Evolutionary conservation across 768 basidiomycete species (phyloP), one percentile per base, ranked within the genome.

Genomic region (Trametes gibbosa): DNA sequence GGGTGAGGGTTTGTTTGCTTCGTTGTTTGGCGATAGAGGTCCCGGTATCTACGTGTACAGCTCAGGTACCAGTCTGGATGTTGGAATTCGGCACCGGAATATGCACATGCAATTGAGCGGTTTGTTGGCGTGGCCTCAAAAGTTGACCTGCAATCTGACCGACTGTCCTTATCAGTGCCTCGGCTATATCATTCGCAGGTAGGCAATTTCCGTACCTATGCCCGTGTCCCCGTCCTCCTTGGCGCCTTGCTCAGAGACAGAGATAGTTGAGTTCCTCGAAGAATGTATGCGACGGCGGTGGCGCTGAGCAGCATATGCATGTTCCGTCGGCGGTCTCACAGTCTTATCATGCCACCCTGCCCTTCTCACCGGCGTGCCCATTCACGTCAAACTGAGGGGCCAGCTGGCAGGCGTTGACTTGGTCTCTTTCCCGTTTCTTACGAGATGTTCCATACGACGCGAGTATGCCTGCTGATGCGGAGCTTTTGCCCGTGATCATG

Each of bases 1-100:
- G 56, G 23, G 21, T 23, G 17, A 13, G 49, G 43, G 54, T 46
- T 47, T 47, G 43, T 59, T 52, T 59, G 58, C 45, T 52, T 49
- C 45, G 41, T 41, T 56, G 56, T 62, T 53, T 57, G 61, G 60
- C 52, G 53, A 60, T 60, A 60, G 59, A 60, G 59, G 59, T 60
- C 59, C 56, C 52, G 34, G 27, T 47, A 17, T 42, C 29, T 53
- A 47, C 35, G 40, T 48, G 39, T 53, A 39, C 50, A 21, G 40
- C 23, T 49, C 52, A 50, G 53, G 59, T 60, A 54, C 55, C 25
- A 13, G n/a, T 48, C 27, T 46, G 43, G 42, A 27, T 53, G 41
- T 23, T 53, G 41, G 52, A 53, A 42, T 50, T 39, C 50, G 50
- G 35, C 16, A 34, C 34, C 35, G 21, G 52, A 39, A 55, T 55